phyloP scores from a whole-genome alignment of 2,329 filamentous ascomycete species.

The Sporothrix globosa region DNA sequence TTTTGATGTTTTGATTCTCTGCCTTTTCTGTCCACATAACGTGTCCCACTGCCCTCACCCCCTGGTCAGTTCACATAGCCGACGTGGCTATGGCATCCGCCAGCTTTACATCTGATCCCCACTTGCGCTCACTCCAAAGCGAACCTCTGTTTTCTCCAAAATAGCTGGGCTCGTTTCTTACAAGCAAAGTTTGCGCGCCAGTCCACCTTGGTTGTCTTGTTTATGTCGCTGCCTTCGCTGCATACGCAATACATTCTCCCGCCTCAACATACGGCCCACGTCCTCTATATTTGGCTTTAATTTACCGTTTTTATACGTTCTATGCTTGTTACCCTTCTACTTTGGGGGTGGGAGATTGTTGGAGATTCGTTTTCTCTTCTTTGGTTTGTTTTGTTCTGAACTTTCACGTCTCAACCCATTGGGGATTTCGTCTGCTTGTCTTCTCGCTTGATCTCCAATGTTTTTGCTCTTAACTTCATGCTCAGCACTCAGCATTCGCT shows the following conservation, averaged over 20 bases:
- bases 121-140: conserved; percentile 11
- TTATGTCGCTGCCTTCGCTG: conserved; percentile 29
- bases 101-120: neutral
- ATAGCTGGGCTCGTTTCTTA: neutral
- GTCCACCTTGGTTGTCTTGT: neutral
- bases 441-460: neutral
- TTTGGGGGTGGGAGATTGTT: neutral
- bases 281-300: neutral
- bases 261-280: conserved; percentile 5
- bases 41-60: neutral
- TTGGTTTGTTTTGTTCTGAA: neutral
- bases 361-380: neutral
- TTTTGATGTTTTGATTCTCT: conserved; percentile 8
- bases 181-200: neutral
- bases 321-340: neutral
- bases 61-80: conserved; percentile 10
- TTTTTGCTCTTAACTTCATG: neutral
- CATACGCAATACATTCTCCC: conserved; percentile 29
- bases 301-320: neutral
- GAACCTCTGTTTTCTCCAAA: neutral
- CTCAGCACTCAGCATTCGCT: neutral
- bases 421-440: neutral
- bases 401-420: neutral
- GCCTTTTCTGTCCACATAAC: neutral
- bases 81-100: conserved; percentile 16